A percentile compares a stretch with the other conserved stretches of the same genome.
phyloP scores from a whole-genome alignment of 805 yeast genomes.

The Candida maltosa region DNA sequence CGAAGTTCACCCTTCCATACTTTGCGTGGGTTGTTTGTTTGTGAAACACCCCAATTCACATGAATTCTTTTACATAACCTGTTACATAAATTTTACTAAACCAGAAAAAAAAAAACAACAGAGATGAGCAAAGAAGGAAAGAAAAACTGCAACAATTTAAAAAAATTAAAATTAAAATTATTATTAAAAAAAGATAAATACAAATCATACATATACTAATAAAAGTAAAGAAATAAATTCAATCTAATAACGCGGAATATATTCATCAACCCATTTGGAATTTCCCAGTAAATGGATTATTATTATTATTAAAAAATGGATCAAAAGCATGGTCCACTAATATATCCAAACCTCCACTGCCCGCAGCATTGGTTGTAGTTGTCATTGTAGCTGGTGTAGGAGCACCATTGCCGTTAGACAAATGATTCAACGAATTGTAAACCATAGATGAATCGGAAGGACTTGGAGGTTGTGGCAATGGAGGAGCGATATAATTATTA shows the following conservation, averaged over 20 bases:
- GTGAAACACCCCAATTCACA: too few species aligned
- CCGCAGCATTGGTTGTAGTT: neutral
- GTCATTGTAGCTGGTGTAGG: neutral
- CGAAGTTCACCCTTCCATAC: too few species aligned
- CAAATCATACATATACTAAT: neutral
- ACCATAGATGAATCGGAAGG: neutral
- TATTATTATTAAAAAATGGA: constrained; percentile 5
- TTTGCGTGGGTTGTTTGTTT: too few species aligned
- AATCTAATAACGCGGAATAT: too few species aligned
- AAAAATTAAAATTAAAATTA: neutral
- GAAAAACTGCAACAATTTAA: neutral
- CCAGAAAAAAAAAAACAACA: neutral
- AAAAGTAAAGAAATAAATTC: neutral
- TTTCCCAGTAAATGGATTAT: constrained; percentile 6
- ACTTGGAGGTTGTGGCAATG: neutral
- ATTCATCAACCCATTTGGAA: constrained; percentile 1
- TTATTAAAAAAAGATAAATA: neutral
- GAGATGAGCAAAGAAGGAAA: neutral
- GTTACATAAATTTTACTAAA: too few species aligned
- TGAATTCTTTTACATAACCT: too few species aligned
- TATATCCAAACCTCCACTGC: constrained; percentile 2
- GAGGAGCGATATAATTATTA: neutral
- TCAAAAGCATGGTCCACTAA: constrained; percentile 3
- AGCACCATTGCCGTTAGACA: neutral
- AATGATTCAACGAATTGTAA: neutral